These are phyloP conservation scores for Immersiporthe knoxdaviesiana DNA, from an alignment of 2,329 filamentous ascomycete genomes.

Conservation along the genomic window DNA sequence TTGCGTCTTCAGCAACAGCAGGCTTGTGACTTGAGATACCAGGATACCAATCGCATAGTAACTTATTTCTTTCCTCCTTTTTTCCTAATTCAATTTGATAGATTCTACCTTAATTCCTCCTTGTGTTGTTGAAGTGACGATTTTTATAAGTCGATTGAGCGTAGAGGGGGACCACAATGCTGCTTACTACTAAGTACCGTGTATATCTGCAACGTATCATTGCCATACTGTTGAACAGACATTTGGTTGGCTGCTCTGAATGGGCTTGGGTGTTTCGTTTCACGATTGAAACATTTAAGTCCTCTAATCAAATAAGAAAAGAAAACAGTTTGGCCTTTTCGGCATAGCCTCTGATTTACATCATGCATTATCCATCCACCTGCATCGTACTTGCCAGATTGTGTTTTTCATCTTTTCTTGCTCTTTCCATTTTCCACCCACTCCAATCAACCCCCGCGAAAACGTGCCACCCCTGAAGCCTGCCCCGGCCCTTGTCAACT, in stretches of 20 bases:
- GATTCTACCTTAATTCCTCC: neutral
- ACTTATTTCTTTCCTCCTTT: neutral
- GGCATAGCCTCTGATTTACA: neutral
- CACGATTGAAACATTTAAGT: neutral
- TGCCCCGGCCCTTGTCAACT: neutral
- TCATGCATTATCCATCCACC: neutral
- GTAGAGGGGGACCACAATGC: too few species aligned
- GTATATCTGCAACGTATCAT: too few species aligned
- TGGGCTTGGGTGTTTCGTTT: neutral
- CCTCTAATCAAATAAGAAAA: neutral
- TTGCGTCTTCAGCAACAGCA: slow-evolving; percentile 24
- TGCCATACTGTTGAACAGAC: too few species aligned
- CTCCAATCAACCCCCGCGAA: neutral
- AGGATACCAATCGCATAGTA: slow-evolving; percentile 26
- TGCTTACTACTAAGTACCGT: too few species aligned
- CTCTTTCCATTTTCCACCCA: neutral
- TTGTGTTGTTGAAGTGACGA: neutral
- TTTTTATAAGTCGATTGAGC: neutral
- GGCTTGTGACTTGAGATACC: slow-evolving; percentile 27
- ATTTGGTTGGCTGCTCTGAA: neutral
- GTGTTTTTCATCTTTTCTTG: neutral
- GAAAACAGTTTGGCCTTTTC: neutral
- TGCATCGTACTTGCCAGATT: neutral
- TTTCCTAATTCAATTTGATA: neutral
- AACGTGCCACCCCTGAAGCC: neutral